Conservation (phyloP, 257 asterid species). For the Leonotis leonurus region DNA sequence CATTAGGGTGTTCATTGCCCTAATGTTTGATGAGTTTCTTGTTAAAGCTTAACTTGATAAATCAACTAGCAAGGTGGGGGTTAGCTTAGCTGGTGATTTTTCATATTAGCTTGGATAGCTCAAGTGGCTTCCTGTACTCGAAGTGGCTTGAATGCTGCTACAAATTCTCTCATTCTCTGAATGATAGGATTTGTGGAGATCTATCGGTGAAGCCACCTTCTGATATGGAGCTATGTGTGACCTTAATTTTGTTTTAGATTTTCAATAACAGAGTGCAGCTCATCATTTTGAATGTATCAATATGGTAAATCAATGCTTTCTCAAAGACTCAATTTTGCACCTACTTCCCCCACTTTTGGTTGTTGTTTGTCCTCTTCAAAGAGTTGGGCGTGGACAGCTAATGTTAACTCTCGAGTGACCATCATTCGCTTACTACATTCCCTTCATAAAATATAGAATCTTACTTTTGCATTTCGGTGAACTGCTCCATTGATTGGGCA, state of each 20-base stretch:
- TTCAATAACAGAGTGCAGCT: not conserved
- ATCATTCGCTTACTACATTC: not conserved
- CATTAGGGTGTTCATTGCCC: not conserved
- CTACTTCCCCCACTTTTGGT: not conserved
- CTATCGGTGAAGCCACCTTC: not conserved
- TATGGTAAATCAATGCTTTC: not conserved
- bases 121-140: not conserved
- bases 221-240: not conserved
- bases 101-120: not conserved
- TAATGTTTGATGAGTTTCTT: not conserved
- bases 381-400: not conserved
- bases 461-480: not conserved
- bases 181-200: slow-evolving; percentile 1
- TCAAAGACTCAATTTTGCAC: not conserved
- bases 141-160: not conserved
- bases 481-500: not conserved
- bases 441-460: not conserved
- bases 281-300: not conserved
- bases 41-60: not conserved
- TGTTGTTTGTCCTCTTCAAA: not conserved
- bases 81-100: not conserved
- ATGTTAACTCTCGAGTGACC: not conserved
- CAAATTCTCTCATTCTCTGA: not conserved
- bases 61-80: not conserved
- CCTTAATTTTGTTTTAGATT: not conserved